Evolutionary conservation across 345 rosid species (phyloP).

Genomic region (Citrus glauca): DNA sequence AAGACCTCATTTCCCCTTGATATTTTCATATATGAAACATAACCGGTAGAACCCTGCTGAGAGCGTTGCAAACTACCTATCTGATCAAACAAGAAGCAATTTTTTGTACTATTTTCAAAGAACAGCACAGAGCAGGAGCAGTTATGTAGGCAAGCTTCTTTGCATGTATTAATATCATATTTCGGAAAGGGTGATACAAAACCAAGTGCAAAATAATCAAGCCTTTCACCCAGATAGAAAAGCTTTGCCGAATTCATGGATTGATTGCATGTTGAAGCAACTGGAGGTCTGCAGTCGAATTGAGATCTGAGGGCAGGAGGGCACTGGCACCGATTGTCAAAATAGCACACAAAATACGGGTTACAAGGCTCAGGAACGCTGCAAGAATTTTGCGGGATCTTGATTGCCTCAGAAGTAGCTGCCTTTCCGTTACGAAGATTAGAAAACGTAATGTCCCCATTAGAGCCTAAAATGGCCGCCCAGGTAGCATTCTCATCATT

Average conservation of each 20-base stretch:
- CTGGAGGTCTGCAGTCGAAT: constrained; percentile 25
- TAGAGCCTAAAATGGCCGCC: constrained; percentile 33
- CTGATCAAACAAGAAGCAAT: constrained; percentile 50
- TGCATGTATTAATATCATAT: constrained; percentile 33
- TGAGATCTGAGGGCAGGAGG: constrained; percentile 21
- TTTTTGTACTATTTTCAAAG: constrained; percentile 34
- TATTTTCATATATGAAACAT: constrained; percentile 36
- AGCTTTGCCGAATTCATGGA: constrained; percentile 22
- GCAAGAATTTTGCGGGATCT: constrained; percentile 40
- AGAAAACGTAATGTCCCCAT: constrained; percentile 34
- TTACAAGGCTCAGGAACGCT: constrained; percentile 39
- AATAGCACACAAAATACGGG: constrained; percentile 29
- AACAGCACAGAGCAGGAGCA: constrained; percentile 52
- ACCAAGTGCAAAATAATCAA: constrained; percentile 48
- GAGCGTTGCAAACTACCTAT: constrained; percentile 41
- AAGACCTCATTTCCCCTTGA: constrained; percentile 4
- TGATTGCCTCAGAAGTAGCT: constrained; percentile 21
- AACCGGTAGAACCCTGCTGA: constrained; percentile 25
- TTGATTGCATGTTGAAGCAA: constrained; percentile 22
- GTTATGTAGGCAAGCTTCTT: constrained; percentile 37
- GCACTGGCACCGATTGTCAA: constrained; percentile 38
- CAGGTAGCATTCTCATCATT: constrained; percentile 37
- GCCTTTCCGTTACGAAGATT: constrained; percentile 27
- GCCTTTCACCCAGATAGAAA: constrained; percentile 33
- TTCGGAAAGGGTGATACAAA: constrained; percentile 33